Percentiles rank a stretch among this genome's conserved stretches.
These are phyloP conservation scores for Kodamaea leandrae DNA, from an alignment of 805 yeast genomes.

Conservation along the genomic window DNA sequence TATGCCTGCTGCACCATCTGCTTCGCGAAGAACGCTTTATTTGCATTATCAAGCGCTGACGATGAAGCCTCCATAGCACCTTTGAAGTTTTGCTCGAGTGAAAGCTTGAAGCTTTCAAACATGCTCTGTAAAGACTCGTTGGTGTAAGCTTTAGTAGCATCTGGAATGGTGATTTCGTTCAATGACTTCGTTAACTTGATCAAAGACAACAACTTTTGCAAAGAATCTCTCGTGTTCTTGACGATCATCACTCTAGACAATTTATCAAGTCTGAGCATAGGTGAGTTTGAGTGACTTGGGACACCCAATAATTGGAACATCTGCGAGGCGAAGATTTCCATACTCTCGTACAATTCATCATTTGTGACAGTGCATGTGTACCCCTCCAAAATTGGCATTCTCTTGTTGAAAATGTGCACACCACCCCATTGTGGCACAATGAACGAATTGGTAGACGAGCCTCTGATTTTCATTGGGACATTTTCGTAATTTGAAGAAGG, in stretches of 20 bases:
- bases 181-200: constrained; percentile 65
- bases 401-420: constrained; percentile 48
- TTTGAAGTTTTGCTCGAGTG: constrained; percentile 3
- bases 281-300: constrained; percentile 55
- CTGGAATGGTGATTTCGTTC: constrained; percentile 81
- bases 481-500: constrained; percentile 47
- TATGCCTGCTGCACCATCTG: constrained; percentile 94
- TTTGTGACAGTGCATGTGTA: constrained; percentile 28
- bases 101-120: constrained; percentile 13
- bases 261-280: constrained; percentile 61
- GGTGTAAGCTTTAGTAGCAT: constrained; percentile 60
- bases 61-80: constrained; percentile 44
- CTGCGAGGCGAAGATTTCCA: constrained; percentile 74
- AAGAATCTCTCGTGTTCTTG: constrained; percentile 58
- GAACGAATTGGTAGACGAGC: constrained; percentile 55
- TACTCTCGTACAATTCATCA: constrained; percentile 50
- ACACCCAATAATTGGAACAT: constrained; percentile 71
- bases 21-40: constrained; percentile 84
- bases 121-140: constrained; percentile 46
- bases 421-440: constrained; percentile 93
- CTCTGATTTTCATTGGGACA: constrained; percentile 49
- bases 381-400: constrained; percentile 20
- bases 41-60: constrained; percentile 58
- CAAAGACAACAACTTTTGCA: constrained; percentile 72
- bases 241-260: constrained; percentile 58